These are phyloP conservation scores for Lactarius hatsudake DNA, from an alignment of 768 basidiomycete species.

Conservation along the genomic window DNA sequence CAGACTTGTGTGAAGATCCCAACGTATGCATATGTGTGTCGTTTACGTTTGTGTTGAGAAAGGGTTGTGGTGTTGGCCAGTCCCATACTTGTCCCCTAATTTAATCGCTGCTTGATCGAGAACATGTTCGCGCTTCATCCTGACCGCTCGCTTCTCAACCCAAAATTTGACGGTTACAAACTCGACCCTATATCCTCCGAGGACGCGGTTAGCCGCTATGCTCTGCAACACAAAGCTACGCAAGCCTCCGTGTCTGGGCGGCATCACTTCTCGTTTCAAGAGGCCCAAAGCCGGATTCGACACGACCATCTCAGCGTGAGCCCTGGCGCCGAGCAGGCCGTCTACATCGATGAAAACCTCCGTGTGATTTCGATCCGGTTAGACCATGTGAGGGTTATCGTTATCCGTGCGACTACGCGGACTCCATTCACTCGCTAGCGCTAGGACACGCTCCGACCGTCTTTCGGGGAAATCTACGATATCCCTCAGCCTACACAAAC, in stretches of 20 bases:
- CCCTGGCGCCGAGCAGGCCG: slow-evolving; percentile 43
- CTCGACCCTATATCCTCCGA: slow-evolving; percentile 61
- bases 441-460: slow-evolving; percentile 51
- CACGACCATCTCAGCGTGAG: slow-evolving; percentile 75
- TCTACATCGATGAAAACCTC: slow-evolving; percentile 67
- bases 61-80: not conserved
- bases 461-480: slow-evolving; percentile 56
- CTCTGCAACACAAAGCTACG: slow-evolving; percentile 45
- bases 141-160: slow-evolving; percentile 59
- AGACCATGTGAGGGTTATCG: slow-evolving; percentile 47
- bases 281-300: slow-evolving; percentile 79
- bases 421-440: slow-evolving; percentile 31
- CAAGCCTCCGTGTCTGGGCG: slow-evolving; percentile 59
- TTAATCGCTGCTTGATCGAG: not conserved
- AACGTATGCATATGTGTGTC: not conserved
- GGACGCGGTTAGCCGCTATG: slow-evolving; percentile 49
- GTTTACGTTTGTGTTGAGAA: not conserved
- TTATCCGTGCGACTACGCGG: slow-evolving; percentile 15
- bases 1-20: not conserved
- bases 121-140: slow-evolving; percentile 25
- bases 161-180: slow-evolving; percentile 84
- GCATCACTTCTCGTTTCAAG: slow-evolving; percentile 68
- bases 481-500: slow-evolving; percentile 54
- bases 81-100: not conserved
- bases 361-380: slow-evolving; percentile 60